Base-by-base conservation (phyloP, 257 asterid species). In the Scutellaria minor region DNA sequence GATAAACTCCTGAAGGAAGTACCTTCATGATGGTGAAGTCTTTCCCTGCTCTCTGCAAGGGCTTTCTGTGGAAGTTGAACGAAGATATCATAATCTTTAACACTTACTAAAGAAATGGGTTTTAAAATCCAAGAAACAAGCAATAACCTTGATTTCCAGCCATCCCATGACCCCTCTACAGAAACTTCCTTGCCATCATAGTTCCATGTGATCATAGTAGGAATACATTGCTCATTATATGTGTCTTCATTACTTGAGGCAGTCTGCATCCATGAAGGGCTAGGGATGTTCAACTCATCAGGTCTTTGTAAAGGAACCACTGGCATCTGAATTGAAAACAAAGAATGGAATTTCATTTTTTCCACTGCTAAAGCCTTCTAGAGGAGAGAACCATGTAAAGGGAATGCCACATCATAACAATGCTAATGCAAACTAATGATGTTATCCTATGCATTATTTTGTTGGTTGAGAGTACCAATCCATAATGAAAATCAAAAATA, bases 151-250 rank as follows among this genome's bases (percentile, higher is more conserved):
- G 97, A 81, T 78, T 86, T 92, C 97, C 99, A 95, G 78, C 86
- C 79, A 82, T 95, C 98, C 99, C 99, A 95, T 15, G 99, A 95
- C 48, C 99, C 99, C 83, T 92, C 99, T 64, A 95, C 91, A 3
- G 88, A 80, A 68, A 92, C 96, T 57, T 95, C 98, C 63, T 86
- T 86, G 70, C 96, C 98, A 57, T 85, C 99, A 66, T 83, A 69
- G 75, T 91, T 77, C 99, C 99, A 95, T 22, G 89, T 88, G 77
- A 95, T 87, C 96, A 95, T 89, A 66, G 97, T 90, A 51, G 99
- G 99, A 77, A 95, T 85, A 24, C 96, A 88, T 74, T 88, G 93
- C 76, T 88, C 99, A 52, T 76, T 69, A 64, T 46, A 71, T 40
- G 68, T 61, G n/a, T 95, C 95, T 75, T 95, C 98, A 47, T 74